A percentile compares a stretch with the other conserved stretches of the same genome.
Conservation (phyloP, 1,284 basidiomycete genomes). For the Tremellales sp. region DNA sequence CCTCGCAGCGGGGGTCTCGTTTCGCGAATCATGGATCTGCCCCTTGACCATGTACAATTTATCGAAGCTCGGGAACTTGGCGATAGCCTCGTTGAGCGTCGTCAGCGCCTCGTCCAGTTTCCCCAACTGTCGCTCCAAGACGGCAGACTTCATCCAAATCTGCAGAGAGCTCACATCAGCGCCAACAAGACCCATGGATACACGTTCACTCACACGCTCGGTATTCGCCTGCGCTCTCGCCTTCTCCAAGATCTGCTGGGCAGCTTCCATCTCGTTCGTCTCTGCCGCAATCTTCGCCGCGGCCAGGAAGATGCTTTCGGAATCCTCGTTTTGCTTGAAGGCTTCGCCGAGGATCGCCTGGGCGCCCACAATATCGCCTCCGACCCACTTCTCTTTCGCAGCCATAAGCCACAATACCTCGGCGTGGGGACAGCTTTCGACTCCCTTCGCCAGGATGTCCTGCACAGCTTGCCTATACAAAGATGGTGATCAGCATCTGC, state of each 20-base stretch:
- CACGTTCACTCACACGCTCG: conserved; percentile 61
- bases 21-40: conserved; percentile 70
- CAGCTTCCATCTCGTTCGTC: conserved; percentile 82
- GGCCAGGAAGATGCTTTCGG: conserved; percentile 94
- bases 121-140: conserved; percentile 87
- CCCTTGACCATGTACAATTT: conserved; percentile 97
- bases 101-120: conserved; percentile 68
- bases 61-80: conserved; percentile 77
- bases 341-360: conserved; percentile 82
- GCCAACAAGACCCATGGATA: background rate
- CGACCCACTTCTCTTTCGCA: conserved; percentile 90
- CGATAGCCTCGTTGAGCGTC: conserved; percentile 68
- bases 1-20: conserved; percentile 63
- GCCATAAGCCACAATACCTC: conserved; percentile 97
- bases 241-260: conserved; percentile 77
- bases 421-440: conserved; percentile 84
- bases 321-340: conserved; percentile 92
- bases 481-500: background rate
- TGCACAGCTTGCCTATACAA: conserved; percentile 67
- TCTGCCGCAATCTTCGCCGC: conserved; percentile 95
- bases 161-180: conserved; percentile 38
- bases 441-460: conserved; percentile 74
- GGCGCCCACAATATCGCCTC: conserved; percentile 80
- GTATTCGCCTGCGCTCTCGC: conserved; percentile 87
- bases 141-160: conserved; percentile 99